Percentiles rank a stretch among this genome's conserved stretches.
Conservation (phyloP, 306 rosid genomes). For the Fagus crenata region DNA sequence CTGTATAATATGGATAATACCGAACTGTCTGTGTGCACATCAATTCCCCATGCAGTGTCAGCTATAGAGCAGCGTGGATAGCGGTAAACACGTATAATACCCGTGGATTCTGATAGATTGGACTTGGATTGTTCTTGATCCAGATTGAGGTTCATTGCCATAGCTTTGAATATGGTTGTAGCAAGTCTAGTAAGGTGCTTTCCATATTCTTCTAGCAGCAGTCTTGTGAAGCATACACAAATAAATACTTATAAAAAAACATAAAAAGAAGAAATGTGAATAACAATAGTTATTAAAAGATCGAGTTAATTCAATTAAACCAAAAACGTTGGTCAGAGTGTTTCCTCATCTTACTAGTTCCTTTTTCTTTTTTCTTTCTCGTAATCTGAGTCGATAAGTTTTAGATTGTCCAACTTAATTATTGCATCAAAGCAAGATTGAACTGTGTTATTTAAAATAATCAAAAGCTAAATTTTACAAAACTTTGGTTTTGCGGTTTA, state of each 20-base stretch:
- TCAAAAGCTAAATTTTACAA: too few species aligned
- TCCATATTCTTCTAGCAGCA: slow-evolving; percentile 52
- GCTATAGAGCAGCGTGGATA: slow-evolving; percentile 40
- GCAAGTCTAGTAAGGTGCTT: slow-evolving; percentile 50
- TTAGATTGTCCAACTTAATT: too few species aligned
- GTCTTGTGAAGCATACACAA: slow-evolving; percentile 26
- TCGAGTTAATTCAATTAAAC: background rate
- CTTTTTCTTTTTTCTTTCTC: background rate
- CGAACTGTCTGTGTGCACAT: slow-evolving; percentile 66
- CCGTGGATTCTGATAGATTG: slow-evolving; percentile 46
- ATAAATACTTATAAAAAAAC: background rate
- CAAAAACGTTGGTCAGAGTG: background rate
- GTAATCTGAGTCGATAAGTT: too few species aligned
- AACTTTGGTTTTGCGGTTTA: too few species aligned
- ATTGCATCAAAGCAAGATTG: too few species aligned
- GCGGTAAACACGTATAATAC: slow-evolving; percentile 59
- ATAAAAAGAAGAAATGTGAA: background rate
- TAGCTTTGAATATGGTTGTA: slow-evolving; percentile 38
- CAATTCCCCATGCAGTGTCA: slow-evolving; percentile 54
- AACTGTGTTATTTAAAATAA: too few species aligned
- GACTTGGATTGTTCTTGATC: slow-evolving; percentile 25
- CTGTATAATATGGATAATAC: slow-evolving; percentile 50
- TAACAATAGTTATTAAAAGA: background rate
- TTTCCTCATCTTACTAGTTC: too few species aligned
- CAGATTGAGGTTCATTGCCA: slow-evolving; percentile 47